Evolutionary conservation across 225 moss, liverwort and hornwort species (phyloP).

Genomic region (Straminergon stramineum): DNA sequence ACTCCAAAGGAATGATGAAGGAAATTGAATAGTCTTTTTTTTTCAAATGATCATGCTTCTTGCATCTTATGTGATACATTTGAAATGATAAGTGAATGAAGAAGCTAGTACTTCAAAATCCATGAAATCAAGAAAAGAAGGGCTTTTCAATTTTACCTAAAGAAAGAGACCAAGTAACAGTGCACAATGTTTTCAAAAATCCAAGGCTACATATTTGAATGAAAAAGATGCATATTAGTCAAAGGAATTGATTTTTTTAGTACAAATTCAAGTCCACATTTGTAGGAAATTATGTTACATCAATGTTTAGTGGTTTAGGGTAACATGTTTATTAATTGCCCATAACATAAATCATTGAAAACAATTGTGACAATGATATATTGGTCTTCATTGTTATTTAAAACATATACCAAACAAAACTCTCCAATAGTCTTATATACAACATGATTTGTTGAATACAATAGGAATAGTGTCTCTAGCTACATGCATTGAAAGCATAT

Average conservation of each 20-base stretch:
- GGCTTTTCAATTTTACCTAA: background rate
- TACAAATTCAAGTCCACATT: background rate
- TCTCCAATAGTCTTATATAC: background rate
- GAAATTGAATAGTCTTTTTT: background rate
- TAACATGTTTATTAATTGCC: background rate
- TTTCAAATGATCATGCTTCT: background rate
- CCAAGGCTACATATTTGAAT: background rate
- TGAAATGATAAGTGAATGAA: background rate
- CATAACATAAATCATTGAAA: background rate
- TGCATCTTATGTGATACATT: background rate
- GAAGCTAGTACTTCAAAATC: background rate
- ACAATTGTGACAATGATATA: background rate
- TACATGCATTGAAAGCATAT: background rate
- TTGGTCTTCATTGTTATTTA: background rate
- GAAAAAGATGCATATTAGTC: background rate
- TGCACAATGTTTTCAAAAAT: background rate
- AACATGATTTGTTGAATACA: background rate
- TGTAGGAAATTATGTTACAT: background rate
- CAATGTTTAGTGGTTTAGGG: rapidly evolving
- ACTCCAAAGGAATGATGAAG: background rate
- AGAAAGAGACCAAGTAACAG: background rate
- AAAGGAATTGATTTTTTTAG: background rate
- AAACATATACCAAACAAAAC: background rate
- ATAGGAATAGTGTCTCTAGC: rapidly evolving
- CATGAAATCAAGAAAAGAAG: background rate